Conservation (phyloP, 257 asterid genomes). For the Solanum appendiculatum region DNA sequence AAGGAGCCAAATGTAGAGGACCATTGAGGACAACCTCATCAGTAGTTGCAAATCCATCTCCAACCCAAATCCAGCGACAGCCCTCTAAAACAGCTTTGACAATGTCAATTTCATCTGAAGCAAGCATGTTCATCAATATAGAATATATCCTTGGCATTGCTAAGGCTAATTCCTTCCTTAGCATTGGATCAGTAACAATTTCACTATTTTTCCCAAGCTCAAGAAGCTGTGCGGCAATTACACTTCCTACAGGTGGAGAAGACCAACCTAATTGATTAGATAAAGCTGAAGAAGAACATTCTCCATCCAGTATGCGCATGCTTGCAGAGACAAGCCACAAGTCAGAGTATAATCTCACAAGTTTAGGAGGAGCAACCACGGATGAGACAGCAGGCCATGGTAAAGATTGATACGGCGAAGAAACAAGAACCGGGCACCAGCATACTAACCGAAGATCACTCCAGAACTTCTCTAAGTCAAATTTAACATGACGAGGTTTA, state of each 20-base stretch:
- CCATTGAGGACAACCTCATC: slow-evolving; percentile 93
- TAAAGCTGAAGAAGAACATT: slow-evolving; percentile 81
- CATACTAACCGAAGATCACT: slow-evolving; percentile 77
- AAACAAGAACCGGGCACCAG: slow-evolving; percentile 90
- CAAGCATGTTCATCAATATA: slow-evolving; percentile 52
- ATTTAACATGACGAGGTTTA: slow-evolving; percentile 50
- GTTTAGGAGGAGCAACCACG: slow-evolving; percentile 91
- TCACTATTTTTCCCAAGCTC: slow-evolving; percentile 97
- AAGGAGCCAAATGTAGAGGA: slow-evolving; percentile 94
- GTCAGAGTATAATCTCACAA: slow-evolving; percentile 66
- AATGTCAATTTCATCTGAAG: slow-evolving; percentile 85
- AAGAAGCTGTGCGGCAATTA: slow-evolving; percentile 92
- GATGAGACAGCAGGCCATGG: slow-evolving; percentile 94
- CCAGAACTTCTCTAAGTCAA: slow-evolving; percentile 86
- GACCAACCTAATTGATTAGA: slow-evolving; percentile 89
- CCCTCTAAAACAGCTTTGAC: slow-evolving; percentile 94
- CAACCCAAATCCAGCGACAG: slow-evolving; percentile 96
- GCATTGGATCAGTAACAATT: slow-evolving; percentile 57
- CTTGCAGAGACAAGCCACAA: slow-evolving; percentile 97
- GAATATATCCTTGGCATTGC: slow-evolving; percentile 95
- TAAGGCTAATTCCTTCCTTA: slow-evolving; percentile 77
- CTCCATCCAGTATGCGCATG: slow-evolving; percentile 93
- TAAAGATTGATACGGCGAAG: slow-evolving; percentile 59
- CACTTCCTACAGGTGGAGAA: slow-evolving; percentile 87
- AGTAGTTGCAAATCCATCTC: slow-evolving; percentile 89